These are phyloP conservation scores for Talaromyces sp. DNA, from an alignment of 2,329 filamentous ascomycete species.

Conservation along the genomic window DNA sequence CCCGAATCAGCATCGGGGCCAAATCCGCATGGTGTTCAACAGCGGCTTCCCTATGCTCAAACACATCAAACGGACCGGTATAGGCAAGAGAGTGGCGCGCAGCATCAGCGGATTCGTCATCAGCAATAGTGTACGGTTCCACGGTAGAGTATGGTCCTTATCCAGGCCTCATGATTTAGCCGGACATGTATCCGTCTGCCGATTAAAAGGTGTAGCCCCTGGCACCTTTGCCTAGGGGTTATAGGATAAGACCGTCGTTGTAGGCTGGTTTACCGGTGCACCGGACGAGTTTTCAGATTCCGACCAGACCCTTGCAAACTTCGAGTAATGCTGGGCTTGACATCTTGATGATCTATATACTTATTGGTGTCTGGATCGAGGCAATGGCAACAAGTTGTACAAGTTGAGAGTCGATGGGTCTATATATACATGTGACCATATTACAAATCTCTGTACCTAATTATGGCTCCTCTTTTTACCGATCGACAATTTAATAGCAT, in stretches of 20 bases:
- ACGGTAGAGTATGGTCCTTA: not conserved
- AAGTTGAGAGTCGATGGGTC: not conserved
- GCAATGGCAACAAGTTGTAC: not conserved
- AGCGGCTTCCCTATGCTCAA: not conserved
- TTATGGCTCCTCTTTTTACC: not conserved
- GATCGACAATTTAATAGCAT: not conserved
- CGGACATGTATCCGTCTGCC: slow-evolving; percentile 5
- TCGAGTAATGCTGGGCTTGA: not conserved
- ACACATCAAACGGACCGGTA: not conserved
- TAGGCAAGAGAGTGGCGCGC: not conserved
- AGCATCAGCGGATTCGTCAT: not conserved
- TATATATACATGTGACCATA: not conserved
- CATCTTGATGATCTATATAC: not conserved
- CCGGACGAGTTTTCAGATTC: not conserved
- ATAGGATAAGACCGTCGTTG: not conserved
- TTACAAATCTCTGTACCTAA: not conserved
- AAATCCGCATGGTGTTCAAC: not conserved
- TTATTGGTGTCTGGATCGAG: not conserved
- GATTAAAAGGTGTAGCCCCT: not conserved
- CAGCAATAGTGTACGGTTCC: not conserved
- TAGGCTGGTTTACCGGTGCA: not conserved
- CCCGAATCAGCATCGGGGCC: not conserved
- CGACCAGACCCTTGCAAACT: not conserved
- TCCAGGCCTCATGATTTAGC: not conserved
- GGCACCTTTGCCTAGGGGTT: not conserved